Base-by-base conservation (phyloP, 495 filamentous ascomycete species). In the Baudoinia panamericana region DNA sequence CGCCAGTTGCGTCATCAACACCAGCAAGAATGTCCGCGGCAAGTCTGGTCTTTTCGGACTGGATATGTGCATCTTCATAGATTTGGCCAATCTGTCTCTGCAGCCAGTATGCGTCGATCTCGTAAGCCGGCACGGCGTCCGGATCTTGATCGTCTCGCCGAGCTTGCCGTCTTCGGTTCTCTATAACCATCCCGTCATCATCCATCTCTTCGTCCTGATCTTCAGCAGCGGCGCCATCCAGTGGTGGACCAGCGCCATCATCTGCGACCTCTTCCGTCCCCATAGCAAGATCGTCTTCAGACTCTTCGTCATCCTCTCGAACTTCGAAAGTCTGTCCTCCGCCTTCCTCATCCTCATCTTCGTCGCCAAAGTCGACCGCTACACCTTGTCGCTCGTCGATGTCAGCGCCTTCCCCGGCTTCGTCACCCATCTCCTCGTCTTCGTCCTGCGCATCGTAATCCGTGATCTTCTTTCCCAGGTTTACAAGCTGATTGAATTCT, bases 401-500 rank as follows among this genome's bases (percentile, higher is more conserved):
- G n/a, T 66, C 64, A 38, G 72, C 70, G 7, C 56, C 66, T 9
- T 70, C 76, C 32, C 77, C 66, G 6, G 59, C 72, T 1, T 42
- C 56, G 19, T 66, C 72, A 20, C 71, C 81, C 76, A 87, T 82
- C 25, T 85, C 76, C 43, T 94, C 90, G 52, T 95, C 88, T 19
- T 97, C 90, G 52, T 95, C 88, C 55, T 95, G 86, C 22, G 83
- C 84, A 60, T 94, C 83, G 65, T 95, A 99, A 60, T 99, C 90
- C 21, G 92, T 96, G 50, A 99, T 93, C 62, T 99, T 99, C 68
- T 96, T 99, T 23, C 88, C 84, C 5, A 99, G 68, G 57, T 93
- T 99, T 35, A 96, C 79, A 33, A 96, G 64, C 62, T 96, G 90
- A 53, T 95, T 96, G 62, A 94, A 99, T 54, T 93, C 79, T 57